Evolutionary conservation across 257 asterid genomes (phyloP).

Genomic region (Solanum corneliomulleri): DNA sequence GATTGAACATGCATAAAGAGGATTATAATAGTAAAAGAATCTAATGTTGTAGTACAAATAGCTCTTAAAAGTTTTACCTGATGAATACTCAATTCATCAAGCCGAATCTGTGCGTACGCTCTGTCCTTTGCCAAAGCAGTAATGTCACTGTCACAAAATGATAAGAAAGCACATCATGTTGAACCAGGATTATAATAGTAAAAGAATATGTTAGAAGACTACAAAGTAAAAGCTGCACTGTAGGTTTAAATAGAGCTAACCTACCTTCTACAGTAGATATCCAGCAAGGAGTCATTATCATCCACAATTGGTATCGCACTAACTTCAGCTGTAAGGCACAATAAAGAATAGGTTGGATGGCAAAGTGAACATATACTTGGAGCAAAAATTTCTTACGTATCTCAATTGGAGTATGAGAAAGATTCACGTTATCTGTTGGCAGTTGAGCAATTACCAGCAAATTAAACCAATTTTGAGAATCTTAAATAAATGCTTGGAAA

Average conservation of each 20-base stretch:
- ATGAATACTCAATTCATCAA: slow-evolving; percentile 52
- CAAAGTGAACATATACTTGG: not conserved
- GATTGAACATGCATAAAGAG: not conserved
- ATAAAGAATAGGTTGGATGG: not conserved
- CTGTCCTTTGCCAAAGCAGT: slow-evolving; percentile 70
- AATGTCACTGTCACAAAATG: slow-evolving; percentile 39
- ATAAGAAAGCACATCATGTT: not conserved
- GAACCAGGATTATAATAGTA: not conserved
- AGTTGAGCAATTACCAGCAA: not conserved
- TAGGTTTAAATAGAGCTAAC: not conserved
- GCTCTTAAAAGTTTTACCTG: slow-evolving; percentile 28
- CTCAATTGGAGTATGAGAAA: not conserved
- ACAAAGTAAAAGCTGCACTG: not conserved
- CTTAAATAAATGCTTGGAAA: not conserved
- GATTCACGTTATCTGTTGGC: not conserved
- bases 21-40: not conserved
- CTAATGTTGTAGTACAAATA: not conserved
- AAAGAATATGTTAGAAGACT: not conserved
- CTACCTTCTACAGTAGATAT: slow-evolving; percentile 64
- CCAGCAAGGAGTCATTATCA: slow-evolving; percentile 63
- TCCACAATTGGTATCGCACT: slow-evolving; percentile 72
- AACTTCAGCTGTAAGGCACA: slow-evolving; percentile 44
- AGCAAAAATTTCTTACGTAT: not conserved
- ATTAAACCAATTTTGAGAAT: not conserved
- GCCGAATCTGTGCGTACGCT: slow-evolving; percentile 52